A percentile compares a stretch with the other conserved stretches of the same genome.
These are phyloP conservation scores for Paraglomus brasilianum DNA, from an alignment of 192 early-diverging fungal species.

Conservation along the genomic window DNA sequence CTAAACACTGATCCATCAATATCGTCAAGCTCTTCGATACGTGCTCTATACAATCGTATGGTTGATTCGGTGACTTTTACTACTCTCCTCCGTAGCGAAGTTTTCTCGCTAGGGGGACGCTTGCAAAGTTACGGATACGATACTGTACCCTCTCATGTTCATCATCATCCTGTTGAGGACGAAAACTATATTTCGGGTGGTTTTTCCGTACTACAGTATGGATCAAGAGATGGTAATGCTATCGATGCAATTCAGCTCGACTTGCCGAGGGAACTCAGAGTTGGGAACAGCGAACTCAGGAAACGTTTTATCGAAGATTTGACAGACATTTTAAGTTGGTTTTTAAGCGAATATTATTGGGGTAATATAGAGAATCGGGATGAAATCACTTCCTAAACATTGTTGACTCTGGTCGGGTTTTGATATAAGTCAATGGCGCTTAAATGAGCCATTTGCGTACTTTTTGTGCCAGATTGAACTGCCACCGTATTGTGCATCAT, in stretches of 20 bases:
- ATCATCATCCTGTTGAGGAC: conserved; percentile 1
- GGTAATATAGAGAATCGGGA: background rate
- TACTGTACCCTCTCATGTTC: conserved; percentile 1
- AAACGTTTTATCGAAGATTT: background rate
- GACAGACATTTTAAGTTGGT: background rate
- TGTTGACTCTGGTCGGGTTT: no score
- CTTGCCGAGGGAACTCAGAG: background rate
- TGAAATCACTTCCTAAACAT: no score
- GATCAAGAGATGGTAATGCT: conserved; percentile 1
- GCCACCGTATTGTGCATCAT: no score
- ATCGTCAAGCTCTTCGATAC: background rate
- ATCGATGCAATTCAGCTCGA: conserved; percentile 18
- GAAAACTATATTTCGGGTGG: conserved; percentile 8
- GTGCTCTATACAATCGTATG: conserved; percentile 4
- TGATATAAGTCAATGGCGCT: no score
- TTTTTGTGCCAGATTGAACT: no score
- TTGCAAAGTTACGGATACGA: conserved; percentile 16
- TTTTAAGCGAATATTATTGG: background rate
- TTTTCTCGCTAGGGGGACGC: conserved; percentile 5
- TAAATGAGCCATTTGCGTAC: no score
- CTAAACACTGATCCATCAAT: conserved; percentile 2
- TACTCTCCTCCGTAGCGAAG: background rate
- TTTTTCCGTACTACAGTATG: conserved; percentile 21
- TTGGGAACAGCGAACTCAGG: background rate
- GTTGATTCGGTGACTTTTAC: background rate